These are phyloP conservation scores for Neonectria punicea DNA, from an alignment of 2,329 filamentous ascomycete species.

Conservation along the genomic window DNA sequence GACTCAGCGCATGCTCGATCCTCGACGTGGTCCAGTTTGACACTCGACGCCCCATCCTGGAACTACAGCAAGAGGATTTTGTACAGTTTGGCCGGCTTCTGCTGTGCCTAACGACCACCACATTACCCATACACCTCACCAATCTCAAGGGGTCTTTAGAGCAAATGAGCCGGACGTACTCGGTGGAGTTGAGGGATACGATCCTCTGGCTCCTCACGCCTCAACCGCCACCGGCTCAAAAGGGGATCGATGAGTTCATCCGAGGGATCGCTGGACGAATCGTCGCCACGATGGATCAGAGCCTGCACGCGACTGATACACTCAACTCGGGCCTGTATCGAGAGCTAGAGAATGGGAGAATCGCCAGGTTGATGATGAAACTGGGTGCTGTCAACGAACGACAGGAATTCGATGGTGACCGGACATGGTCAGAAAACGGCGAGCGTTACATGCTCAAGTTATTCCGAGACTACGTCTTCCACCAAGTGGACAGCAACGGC, in stretches of 20 bases:
- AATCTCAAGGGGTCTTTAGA: constrained; percentile 80
- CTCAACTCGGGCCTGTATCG: constrained; percentile 76
- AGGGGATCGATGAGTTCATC: constrained; percentile 83
- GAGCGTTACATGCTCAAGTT: constrained; percentile 93
- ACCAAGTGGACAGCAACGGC: constrained; percentile 88
- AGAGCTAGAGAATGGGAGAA: constrained; percentile 89
- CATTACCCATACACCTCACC: constrained; percentile 60
- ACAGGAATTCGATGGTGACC: constrained; percentile 82
- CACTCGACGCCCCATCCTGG: constrained; percentile 70
- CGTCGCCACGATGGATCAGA: constrained; percentile 78
- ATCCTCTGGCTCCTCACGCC: constrained; percentile 84
- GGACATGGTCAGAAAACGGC: constrained; percentile 89
- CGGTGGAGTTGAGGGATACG: constrained; percentile 79
- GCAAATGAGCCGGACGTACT: constrained; percentile 80
- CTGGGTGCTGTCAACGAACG: constrained; percentile 90
- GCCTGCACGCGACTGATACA: constrained; percentile 82
- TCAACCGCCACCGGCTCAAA: constrained; percentile 63
- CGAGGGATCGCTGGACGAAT: constrained; percentile 82
- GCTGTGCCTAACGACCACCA: constrained; percentile 82
- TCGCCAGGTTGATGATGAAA: constrained; percentile 83
- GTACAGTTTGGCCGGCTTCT: constrained; percentile 85
- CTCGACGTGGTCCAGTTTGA: constrained; percentile 91
- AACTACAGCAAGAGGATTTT: constrained; percentile 90
- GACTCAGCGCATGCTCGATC: constrained; percentile 87
- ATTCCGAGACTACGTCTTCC: constrained; percentile 97